A percentile compares a stretch with the other conserved stretches of the same genome.
Conservation (phyloP, 2,329 filamentous ascomycete species). For the Pseudogymnoascus sp. region DNA sequence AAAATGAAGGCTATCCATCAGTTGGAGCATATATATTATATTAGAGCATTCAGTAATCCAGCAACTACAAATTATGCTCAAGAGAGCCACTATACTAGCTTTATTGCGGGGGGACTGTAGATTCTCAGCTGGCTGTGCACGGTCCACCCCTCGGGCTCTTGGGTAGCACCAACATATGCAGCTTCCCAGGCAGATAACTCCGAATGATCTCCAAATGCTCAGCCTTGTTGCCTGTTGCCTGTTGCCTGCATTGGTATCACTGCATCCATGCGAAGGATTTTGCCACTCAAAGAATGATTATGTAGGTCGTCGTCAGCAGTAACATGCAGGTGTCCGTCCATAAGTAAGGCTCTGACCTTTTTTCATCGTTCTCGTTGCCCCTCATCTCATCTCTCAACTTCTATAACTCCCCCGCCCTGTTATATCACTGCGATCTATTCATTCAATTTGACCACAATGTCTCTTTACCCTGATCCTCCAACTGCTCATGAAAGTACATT, state of each 20-base stretch:
- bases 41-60: not conserved
- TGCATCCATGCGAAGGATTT: not conserved
- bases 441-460: not conserved
- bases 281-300: not conserved
- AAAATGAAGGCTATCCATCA: too few species aligned
- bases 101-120: not conserved
- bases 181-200: not conserved
- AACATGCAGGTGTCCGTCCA: not conserved
- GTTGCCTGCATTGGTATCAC: not conserved
- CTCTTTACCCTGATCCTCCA: not conserved
- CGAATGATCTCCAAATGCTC: not conserved
- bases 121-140: not conserved
- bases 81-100: not conserved
- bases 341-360: not conserved
- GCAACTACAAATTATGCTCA: not conserved
- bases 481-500: not conserved
- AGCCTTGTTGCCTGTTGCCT: not conserved
- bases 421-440: not conserved
- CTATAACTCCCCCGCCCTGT: not conserved
- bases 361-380: not conserved
- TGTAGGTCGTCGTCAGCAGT: not conserved
- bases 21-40: not conserved
- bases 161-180: not conserved
- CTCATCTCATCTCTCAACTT: not conserved
- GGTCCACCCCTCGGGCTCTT: not conserved